Base-by-base conservation (phyloP, 495 filamentous ascomycete species). In the Xylaria flabelliformis region DNA sequence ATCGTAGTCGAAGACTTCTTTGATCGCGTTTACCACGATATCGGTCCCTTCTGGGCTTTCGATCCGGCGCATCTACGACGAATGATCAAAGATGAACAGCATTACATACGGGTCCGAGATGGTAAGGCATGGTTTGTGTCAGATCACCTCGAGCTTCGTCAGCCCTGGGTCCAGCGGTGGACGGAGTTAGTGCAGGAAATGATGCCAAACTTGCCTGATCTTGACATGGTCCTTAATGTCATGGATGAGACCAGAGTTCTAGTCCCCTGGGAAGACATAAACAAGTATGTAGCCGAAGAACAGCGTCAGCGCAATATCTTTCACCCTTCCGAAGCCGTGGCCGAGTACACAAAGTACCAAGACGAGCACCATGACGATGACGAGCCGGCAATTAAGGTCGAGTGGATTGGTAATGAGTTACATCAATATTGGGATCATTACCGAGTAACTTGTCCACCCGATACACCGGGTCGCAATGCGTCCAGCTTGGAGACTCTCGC, bases 1-100 rank as follows among this genome's bases (percentile, higher is more conserved):
- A 76, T 87, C 56, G 84, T 88, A 44, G 82, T 91, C 48, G 89
- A 90, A 70, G 89, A 90, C 70, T 83, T 84, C 68, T 90, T 87
- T 69, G 85, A 90, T 70, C 89, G 89, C 64, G 87, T 90, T 50
- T 83, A 84, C 69, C 84, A 86, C 56, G 88, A 91, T 74, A 74
- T 89, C 39, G 80, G 83, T 32, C 89, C 89, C 0, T 90, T 89
- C 73, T 90, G 89, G 87, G 86, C 85, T 3, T 62, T 89, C 53
- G 75, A 84, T 3, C 86, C 89, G 0, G 69, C 74, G 19, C 73
- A 77, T 4, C 81, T 90, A 26, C 83, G 89, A 4, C 79, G 83
- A 41, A 73, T 82, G n/a, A 64, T 79, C 0, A 74, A 72, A 26
- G 76, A 82, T 13, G 75, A 83, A 44, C 83, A 83, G 2, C 80